Evolutionary conservation across 2,329 filamentous ascomycete genomes (phyloP), one percentile per base, ranked within the genome.

Genomic region (Blastomyces emzantsi): DNA sequence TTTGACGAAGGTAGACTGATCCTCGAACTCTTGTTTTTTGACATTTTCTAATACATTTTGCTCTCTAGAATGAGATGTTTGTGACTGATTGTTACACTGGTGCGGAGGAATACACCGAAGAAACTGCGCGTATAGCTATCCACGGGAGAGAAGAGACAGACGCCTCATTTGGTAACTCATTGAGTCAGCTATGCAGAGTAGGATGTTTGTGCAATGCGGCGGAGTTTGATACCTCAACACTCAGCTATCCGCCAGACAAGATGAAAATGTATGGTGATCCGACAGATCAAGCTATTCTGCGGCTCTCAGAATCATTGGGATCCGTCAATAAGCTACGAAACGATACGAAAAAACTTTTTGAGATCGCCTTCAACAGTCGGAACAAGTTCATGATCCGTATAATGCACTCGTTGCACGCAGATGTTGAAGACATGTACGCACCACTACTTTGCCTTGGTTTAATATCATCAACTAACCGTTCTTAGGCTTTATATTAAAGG

Each of bases 371-470:
- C 74, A 92, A 92, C 77, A 90, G 87, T 76, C 90, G 90, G 78
- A 92, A 91, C 76, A 92, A 92, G 74, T 92, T 86, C 72, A 92
- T 91, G 85, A 83, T 92, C 62, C 81, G 85, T 43, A 82, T 86
- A 0, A 83, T 87, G 59, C 78, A 78, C 13, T 72, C 72, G 0
- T 63, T 64, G 9, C 64, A 70, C 8, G 60, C 66, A 9, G 52
- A 55, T 61, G 30, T 73, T 77, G 33, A 71, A 73, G n/a, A 73
- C 76, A 47, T 79, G 78, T 39, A 70, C 80, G 51, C 43, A 60
- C 58, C 9, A 28, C 9, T 36, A 17, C 22, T 39, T n/a, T 61
- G 52, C 41, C 36, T 15, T 28, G 43, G 15, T 52, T 47, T 17
- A 55, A n/a, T 6, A 1, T 41, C 33, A 2, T 3, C 5, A 15